phyloP scores from a whole-genome alignment of 2,329 filamentous ascomycete species.

The Claviceps fusiformis region DNA sequence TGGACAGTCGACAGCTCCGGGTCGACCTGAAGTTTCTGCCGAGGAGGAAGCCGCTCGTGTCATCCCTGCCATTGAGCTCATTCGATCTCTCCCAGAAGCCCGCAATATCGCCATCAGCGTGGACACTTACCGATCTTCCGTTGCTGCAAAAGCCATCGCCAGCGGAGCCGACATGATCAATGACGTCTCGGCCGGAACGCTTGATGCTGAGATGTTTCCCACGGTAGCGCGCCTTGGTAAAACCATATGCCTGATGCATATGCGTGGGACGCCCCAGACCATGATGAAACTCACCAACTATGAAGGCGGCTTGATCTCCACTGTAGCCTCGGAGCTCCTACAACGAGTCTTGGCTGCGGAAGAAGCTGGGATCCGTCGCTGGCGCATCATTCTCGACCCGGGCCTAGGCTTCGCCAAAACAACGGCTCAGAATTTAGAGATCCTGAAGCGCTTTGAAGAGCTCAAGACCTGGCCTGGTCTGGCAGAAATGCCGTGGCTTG shows the following conservation, averaged over 20 bases:
- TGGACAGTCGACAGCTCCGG: slow-evolving; percentile 82
- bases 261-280: slow-evolving; percentile 73
- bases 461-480: slow-evolving; percentile 53
- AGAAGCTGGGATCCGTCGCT: slow-evolving; percentile 69
- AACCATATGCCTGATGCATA: slow-evolving; percentile 81
- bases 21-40: slow-evolving; percentile 51
- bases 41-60: slow-evolving; percentile 68
- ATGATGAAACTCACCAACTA: slow-evolving; percentile 64
- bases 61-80: slow-evolving; percentile 61
- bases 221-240: slow-evolving; percentile 66
- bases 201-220: slow-evolving; percentile 71
- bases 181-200: slow-evolving; percentile 71
- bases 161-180: slow-evolving; percentile 89
- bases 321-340: slow-evolving; percentile 54
- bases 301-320: slow-evolving; percentile 50
- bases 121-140: slow-evolving; percentile 80
- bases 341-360: slow-evolving; percentile 61
- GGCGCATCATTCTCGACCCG: slow-evolving; percentile 90
- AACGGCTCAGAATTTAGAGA: slow-evolving; percentile 63
- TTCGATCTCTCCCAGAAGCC: slow-evolving; percentile 53
- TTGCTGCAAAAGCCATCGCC: slow-evolving; percentile 61
- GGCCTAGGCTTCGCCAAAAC: slow-evolving; percentile 91
- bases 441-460: slow-evolving; percentile 54
- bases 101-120: slow-evolving; percentile 62
- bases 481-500: slow-evolving; percentile 67